These are phyloP conservation scores for Lepidium didymum DNA, from an alignment of 345 rosid genomes.

Conservation along the genomic window DNA sequence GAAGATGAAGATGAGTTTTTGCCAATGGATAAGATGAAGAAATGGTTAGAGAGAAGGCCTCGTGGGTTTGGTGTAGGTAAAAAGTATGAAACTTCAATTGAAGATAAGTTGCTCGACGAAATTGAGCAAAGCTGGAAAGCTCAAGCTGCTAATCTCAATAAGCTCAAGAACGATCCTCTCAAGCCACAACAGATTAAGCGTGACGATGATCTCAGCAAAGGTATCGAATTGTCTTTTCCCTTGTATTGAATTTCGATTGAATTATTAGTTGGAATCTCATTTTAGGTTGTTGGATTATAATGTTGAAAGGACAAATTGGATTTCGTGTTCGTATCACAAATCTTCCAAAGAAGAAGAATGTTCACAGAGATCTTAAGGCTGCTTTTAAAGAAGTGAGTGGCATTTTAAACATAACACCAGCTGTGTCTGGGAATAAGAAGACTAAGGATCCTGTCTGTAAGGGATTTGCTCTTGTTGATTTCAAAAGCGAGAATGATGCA, in stretches of 20 bases:
- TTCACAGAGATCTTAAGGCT: constrained; percentile 66
- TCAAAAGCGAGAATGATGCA: constrained; percentile 58
- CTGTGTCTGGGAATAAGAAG: constrained; percentile 76
- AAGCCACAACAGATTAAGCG: constrained; percentile 25
- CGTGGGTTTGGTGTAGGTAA: constrained; percentile 74
- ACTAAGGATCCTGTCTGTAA: constrained; percentile 83
- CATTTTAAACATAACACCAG: constrained; percentile 51
- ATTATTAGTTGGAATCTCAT: constrained; percentile 9
- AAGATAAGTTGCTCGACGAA: constrained; percentile 78
- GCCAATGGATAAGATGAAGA: constrained; percentile 52
- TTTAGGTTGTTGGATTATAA: background rate
- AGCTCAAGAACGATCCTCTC: constrained; percentile 49
- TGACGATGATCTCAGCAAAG: constrained; percentile 18
- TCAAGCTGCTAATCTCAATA: constrained; percentile 56
- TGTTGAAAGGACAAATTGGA: constrained; percentile 38
- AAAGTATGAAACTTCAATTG: constrained; percentile 58
- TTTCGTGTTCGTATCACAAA: constrained; percentile 50
- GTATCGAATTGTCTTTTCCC: background rate
- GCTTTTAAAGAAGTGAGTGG: constrained; percentile 67
- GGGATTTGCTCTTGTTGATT: constrained; percentile 72
- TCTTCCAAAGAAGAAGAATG: constrained; percentile 91
- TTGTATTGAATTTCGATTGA: background rate
- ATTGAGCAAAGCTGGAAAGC: constrained; percentile 57
- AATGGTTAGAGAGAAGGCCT: constrained; percentile 70
- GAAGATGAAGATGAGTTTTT: constrained; percentile 39